Evolutionary conservation across 2,329 filamentous ascomycete genomes (phyloP).

Genomic region (Fusarium transvaalense): DNA sequence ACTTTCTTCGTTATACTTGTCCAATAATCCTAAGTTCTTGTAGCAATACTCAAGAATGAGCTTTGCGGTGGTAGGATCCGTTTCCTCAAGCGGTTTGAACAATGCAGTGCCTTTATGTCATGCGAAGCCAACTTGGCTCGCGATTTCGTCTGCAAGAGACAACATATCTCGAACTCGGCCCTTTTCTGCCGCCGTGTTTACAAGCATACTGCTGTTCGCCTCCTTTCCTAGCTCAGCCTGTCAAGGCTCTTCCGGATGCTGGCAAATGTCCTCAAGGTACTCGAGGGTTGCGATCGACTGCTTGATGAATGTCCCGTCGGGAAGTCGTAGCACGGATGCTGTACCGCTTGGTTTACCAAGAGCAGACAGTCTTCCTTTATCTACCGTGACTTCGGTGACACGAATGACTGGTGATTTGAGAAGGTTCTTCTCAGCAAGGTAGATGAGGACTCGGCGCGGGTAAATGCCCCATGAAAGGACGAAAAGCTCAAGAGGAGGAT

Average conservation of each 20-base stretch:
- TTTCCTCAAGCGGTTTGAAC: no score
- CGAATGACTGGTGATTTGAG: conserved; percentile 17
- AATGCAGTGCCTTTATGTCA: no score
- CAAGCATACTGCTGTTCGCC: conserved; percentile 6
- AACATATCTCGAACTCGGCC: conserved; percentile 27
- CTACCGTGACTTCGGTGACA: neutral
- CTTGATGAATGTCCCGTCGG: conserved; percentile 37
- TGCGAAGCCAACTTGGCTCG: no score
- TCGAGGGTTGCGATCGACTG: conserved; percentile 35
- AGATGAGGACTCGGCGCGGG: conserved; percentile 29
- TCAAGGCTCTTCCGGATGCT: conserved; percentile 18
- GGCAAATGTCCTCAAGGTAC: conserved; percentile 39
- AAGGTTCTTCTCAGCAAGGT: conserved; percentile 28
- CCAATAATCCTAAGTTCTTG: no score
- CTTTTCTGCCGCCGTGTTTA: conserved; percentile 12
- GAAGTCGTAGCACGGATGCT: conserved; percentile 23
- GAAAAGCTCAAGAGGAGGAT: conserved; percentile 27
- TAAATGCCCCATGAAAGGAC: conserved; percentile 30
- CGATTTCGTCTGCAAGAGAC: conserved; percentile 27
- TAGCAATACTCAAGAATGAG: no score
- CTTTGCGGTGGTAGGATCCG: no score
- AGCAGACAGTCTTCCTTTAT: neutral
- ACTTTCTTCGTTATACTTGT: no score
- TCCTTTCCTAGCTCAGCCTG: conserved; percentile 6
- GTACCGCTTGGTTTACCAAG: conserved; percentile 30